Evolutionary conservation across 768 basidiomycete genomes (phyloP).

Genomic region (Leccinum uliginosum): DNA sequence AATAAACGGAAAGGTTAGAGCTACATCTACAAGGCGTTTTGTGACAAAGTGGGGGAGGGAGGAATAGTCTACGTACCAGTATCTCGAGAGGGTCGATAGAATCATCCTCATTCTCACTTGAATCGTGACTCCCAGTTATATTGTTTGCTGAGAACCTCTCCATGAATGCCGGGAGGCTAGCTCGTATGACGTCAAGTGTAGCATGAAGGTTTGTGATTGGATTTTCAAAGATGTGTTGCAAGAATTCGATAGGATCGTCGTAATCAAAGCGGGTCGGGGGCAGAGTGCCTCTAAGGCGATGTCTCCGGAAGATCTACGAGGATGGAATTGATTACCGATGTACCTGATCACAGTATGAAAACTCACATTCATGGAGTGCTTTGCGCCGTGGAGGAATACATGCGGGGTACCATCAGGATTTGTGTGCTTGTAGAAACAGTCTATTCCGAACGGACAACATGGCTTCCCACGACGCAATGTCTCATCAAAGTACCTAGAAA

Average conservation of each 20-base stretch:
- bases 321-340: constrained; percentile 7
- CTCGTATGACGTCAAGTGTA: constrained; percentile 31
- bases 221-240: constrained; percentile 49
- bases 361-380: constrained; percentile 50
- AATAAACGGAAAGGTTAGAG: constrained; percentile 26
- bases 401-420: constrained; percentile 63
- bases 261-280: constrained; percentile 28
- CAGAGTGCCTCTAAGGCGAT: constrained; percentile 18
- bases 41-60: constrained; percentile 24
- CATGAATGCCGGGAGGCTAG: constrained; percentile 29
- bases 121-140: constrained; percentile 26
- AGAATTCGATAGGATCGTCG: constrained; percentile 36
- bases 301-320: constrained; percentile 24
- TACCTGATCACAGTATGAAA: constrained; percentile 30
- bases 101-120: constrained; percentile 30
- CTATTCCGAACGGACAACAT: constrained; percentile 73
- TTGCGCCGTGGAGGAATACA: constrained; percentile 51
- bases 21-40: constrained; percentile 26
- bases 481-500: constrained; percentile 54
- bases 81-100: constrained; percentile 15
- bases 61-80: constrained; percentile 19
- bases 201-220: constrained; percentile 43
- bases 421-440: constrained; percentile 76
- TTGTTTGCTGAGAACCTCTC: constrained; percentile 17
- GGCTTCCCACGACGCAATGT: constrained; percentile 44